These are phyloP conservation scores for Pestalotiopsis sp. DNA, from an alignment of 2,329 filamentous ascomycete species.

Conservation along the genomic window DNA sequence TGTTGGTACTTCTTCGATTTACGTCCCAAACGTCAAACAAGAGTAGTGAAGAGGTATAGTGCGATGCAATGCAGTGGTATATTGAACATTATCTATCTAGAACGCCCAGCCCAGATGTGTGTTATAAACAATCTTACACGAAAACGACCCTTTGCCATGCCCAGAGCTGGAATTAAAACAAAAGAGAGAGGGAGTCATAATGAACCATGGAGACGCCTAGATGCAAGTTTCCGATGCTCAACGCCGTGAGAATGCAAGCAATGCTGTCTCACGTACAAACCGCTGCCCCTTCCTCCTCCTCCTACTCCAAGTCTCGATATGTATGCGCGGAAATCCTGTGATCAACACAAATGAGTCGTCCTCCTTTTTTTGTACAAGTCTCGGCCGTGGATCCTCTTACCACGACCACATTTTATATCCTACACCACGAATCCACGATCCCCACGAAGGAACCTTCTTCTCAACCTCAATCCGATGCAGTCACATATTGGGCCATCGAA, in stretches of 20 bases:
- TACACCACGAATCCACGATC: not conserved
- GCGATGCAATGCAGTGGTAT: conserved; percentile 8
- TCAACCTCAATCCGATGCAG: not conserved
- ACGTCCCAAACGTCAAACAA: not conserved
- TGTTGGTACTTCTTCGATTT: not conserved
- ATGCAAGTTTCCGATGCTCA: conserved; percentile 1
- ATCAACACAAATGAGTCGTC: not conserved
- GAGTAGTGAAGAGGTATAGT: not conserved
- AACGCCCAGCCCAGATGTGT: not conserved
- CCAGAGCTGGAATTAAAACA: not conserved
- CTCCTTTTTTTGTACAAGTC: not conserved
- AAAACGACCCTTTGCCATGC: conserved; percentile 1
- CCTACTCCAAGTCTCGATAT: not conserved
- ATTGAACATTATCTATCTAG: conserved; percentile 3
- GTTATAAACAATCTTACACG: conserved; percentile 6
- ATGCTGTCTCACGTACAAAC: not conserved
- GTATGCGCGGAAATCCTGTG: not conserved
- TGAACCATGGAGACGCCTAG: conserved; percentile 4
- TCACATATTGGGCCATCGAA: conserved; percentile 57
- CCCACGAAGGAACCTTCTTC: not conserved
- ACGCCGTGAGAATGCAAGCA: not conserved
- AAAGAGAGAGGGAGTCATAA: not conserved
- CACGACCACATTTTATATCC: not conserved
- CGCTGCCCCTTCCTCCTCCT: too few species aligned
- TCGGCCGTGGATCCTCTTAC: not conserved